A percentile compares a stretch with the other conserved stretches of the same genome.
These are phyloP conservation scores for Ophiostoma tasmaniense DNA, from an alignment of 2,329 filamentous ascomycete species.

Conservation along the genomic window DNA sequence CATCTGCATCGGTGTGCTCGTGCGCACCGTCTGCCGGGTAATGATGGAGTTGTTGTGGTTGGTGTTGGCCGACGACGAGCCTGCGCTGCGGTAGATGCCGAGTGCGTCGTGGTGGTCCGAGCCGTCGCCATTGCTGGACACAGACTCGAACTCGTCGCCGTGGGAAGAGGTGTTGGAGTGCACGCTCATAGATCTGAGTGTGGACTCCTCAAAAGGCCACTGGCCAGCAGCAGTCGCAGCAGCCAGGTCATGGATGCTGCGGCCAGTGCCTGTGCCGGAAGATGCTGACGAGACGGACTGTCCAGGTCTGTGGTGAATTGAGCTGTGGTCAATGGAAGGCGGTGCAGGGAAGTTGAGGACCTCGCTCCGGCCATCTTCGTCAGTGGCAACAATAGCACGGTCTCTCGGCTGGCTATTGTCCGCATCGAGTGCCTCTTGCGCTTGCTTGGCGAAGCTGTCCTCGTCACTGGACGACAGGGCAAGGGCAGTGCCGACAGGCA, in stretches of 20 bases:
- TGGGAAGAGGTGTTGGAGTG: slow-evolving; percentile 7
- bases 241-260: neutral
- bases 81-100: slow-evolving; percentile 12
- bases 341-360: slow-evolving; percentile 19
- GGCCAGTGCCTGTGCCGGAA: neutral
- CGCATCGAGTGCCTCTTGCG: neutral
- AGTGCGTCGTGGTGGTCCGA: slow-evolving; percentile 9
- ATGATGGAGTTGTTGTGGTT: slow-evolving; percentile 7
- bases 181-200: slow-evolving; percentile 15
- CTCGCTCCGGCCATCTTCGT: slow-evolving; percentile 7
- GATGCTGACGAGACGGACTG: slow-evolving; percentile 4
- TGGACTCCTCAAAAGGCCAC: slow-evolving; percentile 21
- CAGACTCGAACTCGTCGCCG: neutral
- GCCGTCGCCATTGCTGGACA: slow-evolving; percentile 2
- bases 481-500: slow-evolving; percentile 12
- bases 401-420: neutral
- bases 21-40: slow-evolving; percentile 12
- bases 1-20: slow-evolving; percentile 10
- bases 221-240: slow-evolving; percentile 2
- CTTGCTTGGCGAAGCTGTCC: neutral
- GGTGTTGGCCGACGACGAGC: slow-evolving; percentile 1
- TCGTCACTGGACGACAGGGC: neutral
- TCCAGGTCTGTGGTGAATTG: neutral
- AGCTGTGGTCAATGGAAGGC: slow-evolving; percentile 7
- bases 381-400: neutral